Conservation (phyloP, 768 basidiomycete species). For the Vararia minispora region DNA sequence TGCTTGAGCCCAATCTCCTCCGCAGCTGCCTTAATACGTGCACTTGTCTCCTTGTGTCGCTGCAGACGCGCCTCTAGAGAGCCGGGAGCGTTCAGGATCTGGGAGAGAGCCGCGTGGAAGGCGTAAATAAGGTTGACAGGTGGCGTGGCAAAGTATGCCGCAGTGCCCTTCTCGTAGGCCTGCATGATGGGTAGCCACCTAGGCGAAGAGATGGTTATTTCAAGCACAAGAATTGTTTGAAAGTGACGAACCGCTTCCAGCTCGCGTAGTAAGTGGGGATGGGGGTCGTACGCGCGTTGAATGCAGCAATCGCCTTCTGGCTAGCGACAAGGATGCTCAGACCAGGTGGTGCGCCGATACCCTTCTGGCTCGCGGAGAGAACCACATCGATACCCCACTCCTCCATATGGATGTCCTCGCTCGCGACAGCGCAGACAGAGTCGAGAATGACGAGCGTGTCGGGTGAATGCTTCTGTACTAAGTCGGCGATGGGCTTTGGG, state of each 20-base stretch:
- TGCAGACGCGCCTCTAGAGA: constrained; percentile 72
- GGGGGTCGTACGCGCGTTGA: constrained; percentile 50
- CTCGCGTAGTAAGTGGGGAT: constrained; percentile 75
- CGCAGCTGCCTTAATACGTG: constrained; percentile 58
- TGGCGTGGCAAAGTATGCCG: constrained; percentile 92
- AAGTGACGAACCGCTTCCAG: constrained; percentile 61
- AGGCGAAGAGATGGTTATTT: too few species aligned
- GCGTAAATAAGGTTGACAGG: constrained; percentile 93
- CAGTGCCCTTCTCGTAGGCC: constrained; percentile 71
- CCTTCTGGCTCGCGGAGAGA: constrained; percentile 81
- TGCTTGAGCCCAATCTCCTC: constrained; percentile 59
- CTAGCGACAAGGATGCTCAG: constrained; percentile 80
- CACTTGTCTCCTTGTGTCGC: constrained; percentile 58
- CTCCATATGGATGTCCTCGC: constrained; percentile 92
- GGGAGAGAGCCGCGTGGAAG: constrained; percentile 66
- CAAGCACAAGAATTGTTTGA: too few species aligned
- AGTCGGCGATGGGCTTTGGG: constrained; percentile 61
- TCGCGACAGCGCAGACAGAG: constrained; percentile 93
- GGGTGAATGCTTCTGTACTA: constrained; percentile 69
- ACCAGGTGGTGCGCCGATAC: constrained; percentile 88
- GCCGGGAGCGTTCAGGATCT: constrained; percentile 50
- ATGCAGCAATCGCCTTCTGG: constrained; percentile 64
- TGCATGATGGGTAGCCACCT: constrained; percentile 94
- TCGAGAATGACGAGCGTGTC: constrained; percentile 82
- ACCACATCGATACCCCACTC: constrained; percentile 90